Conservation (phyloP, 2,329 filamentous ascomycete species). For the Talaromyces piceae region DNA sequence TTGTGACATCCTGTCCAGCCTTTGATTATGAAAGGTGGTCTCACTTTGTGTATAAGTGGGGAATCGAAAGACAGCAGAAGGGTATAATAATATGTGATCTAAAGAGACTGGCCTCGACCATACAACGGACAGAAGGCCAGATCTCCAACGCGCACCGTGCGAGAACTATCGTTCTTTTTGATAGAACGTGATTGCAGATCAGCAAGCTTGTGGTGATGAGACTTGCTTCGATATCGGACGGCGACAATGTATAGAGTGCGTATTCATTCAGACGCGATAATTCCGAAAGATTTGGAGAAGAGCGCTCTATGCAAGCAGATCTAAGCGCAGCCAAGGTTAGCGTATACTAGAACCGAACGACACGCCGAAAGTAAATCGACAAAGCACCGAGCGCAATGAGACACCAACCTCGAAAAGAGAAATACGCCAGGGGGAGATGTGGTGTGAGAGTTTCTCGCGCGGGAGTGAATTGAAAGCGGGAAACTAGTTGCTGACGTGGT, state of each 20-base stretch:
- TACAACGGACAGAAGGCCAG: slow-evolving; percentile 21
- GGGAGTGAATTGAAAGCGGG: background rate
- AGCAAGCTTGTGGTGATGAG: background rate
- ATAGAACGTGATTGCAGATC: background rate
- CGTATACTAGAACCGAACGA: background rate
- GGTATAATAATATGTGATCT: slow-evolving; percentile 50
- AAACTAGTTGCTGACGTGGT: slow-evolving; percentile 1
- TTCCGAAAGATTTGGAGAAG: background rate
- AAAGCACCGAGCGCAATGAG: background rate
- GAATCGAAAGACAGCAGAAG: too few relatives aligned
- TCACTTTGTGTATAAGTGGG: slow-evolving; percentile 1
- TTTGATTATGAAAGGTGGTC: background rate
- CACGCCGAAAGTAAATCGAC: background rate
- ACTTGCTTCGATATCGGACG: background rate
- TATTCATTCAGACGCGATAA: background rate
- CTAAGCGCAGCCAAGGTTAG: background rate
- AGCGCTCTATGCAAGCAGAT: background rate
- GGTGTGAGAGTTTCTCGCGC: background rate
- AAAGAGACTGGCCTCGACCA: slow-evolving; percentile 58
- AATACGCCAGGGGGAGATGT: background rate
- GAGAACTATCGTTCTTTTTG: background rate
- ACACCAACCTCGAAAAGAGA: background rate
- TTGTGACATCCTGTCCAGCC: slow-evolving; percentile 36
- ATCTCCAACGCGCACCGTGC: background rate
- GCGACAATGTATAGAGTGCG: background rate